Conservation (phyloP, 352 stramenopile genomes). For the Pythium pyrilobum region DNA sequence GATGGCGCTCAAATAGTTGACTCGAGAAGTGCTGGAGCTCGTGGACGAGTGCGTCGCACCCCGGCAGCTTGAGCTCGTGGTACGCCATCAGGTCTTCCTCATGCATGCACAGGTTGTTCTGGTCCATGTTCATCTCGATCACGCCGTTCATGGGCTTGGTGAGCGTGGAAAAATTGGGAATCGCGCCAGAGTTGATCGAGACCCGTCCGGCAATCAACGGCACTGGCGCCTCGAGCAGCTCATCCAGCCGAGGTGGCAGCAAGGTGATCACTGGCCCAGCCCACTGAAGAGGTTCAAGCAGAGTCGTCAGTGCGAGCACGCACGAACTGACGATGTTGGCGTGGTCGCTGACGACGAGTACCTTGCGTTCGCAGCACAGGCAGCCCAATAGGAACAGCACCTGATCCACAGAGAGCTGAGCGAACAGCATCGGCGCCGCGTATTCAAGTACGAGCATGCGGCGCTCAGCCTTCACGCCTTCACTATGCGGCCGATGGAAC, state of each 20-base stretch:
- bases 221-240: conserved; percentile 72
- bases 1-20: conserved; percentile 50
- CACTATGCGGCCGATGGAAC: conserved; percentile 71
- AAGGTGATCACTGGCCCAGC: conserved; percentile 71
- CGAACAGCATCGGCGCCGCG: conserved; percentile 61
- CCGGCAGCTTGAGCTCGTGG: conserved; percentile 72
- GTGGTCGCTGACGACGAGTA: conserved; percentile 71
- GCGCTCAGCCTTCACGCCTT: conserved; percentile 45
- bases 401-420: conserved; percentile 69
- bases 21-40: conserved; percentile 53
- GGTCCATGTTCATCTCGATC: conserved; percentile 81
- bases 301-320: conserved; percentile 62
- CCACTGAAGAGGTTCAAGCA: conserved; percentile 70
- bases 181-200: conserved; percentile 38
- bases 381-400: conserved; percentile 72
- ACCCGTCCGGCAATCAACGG: conserved; percentile 75
- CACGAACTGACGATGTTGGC: conserved; percentile 74
- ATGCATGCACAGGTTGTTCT: conserved; percentile 72
- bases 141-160: conserved; percentile 56
- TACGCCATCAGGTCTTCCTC: conserved; percentile 67
- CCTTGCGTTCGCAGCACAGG: conserved; percentile 70
- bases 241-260: conserved; percentile 55
- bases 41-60: conserved; percentile 63
- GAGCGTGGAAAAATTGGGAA: conserved; percentile 52
- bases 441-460: conserved; percentile 69